Base-by-base conservation (phyloP, 2,329 filamentous ascomycete species). In the Pochonia chlamydosporia region DNA sequence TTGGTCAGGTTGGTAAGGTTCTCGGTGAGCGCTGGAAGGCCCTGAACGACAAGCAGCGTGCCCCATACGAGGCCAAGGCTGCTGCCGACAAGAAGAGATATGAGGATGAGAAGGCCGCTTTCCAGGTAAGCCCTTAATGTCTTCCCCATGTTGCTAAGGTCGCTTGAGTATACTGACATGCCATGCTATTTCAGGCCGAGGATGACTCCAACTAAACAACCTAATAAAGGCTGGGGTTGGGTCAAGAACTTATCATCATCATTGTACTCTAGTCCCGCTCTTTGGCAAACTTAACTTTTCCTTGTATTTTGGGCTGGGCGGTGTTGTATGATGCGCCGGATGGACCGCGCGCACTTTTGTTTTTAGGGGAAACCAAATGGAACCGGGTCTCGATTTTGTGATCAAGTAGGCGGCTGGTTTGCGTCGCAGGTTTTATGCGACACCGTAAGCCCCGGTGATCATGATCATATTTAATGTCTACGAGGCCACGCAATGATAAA, bases 11-110 rank as follows among this genome's bases (percentile, higher is more conserved):
- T 63, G 93, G 93, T 75, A 97, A 97, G 82, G 80, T 93, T 63
- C 89, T 99, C 52, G 93, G 93, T 73, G 91, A 96, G 82, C 87
- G 87, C 76, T 99, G 93, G 93, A 99, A 99, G 89, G 87, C 85
- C 51, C 79, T 99, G 56, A 88, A 81, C 71, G 89, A 96, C 59
- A 89, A 93, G 79, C 89, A 97, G 72, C 90, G 92, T 62, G 75
- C 79, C 54, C 93, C 93, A 10, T 99, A 97, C 64, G 92, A 97
- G 74, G 87, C 89, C 68, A 97, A 97, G 85, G 93, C 93, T 65
- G 89, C 87, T 44, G 78, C 85, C 55, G 93, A 99, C 75, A 99
- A 97, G 89, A 96, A 97, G 85, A 86, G 93, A 53, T 99, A 97
- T 68, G 92, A 97, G 71, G 89, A 96, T 59, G 90, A 97, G 82